Base-by-base conservation (phyloP, 371 early-diverging fungal species). In the Lichtheimia ornata region DNA sequence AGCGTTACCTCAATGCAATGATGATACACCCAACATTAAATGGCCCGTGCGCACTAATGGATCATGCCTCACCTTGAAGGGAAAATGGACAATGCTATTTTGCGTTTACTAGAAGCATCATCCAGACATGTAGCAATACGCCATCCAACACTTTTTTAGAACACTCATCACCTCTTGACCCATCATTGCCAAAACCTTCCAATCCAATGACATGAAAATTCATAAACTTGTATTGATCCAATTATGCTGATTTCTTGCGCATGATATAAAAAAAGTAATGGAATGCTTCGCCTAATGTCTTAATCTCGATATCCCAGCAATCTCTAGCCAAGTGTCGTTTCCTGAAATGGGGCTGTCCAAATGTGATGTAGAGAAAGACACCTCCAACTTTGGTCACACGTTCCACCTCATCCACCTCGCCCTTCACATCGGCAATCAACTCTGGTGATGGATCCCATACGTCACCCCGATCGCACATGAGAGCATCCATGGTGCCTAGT, bases 281-380 rank as follows among this genome's bases (percentile, higher is more conserved):
- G 67, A 92, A 92, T 45, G 84, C 84, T 40, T 81, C 87, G 0
- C 88, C 88, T 54, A 92, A 70, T 11, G 86, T 90, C 51, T 82
- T 79, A 30, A 80, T 73, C 42, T 87, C 71, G 18, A 92, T 72
- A 6, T 80, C 73, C 91, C 90, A 91, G 59, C 83, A 84, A 11
- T 82, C 82, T 59, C 92, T 79, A 65, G 82, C 81, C 50, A 93
- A 72, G 64, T 91, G 88, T 59, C 86, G 72, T 67, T 82, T 85
- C 54, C 94, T 84, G 69, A 95, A 95, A 66, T 94, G 95, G 54
- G 95, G 95, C 69, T 94, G 95, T 13, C 91, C 92, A 80, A 93
- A 95, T 0, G 95, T 94, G 56, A 95, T 90, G 64, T 95, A 94
- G 27, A 94, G 70, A 65, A 95, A 95, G 42, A 76, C 70, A 42